These are phyloP conservation scores for Aspergillus bertholletiae DNA, from an alignment of 495 filamentous ascomycete genomes.

Conservation along the genomic window DNA sequence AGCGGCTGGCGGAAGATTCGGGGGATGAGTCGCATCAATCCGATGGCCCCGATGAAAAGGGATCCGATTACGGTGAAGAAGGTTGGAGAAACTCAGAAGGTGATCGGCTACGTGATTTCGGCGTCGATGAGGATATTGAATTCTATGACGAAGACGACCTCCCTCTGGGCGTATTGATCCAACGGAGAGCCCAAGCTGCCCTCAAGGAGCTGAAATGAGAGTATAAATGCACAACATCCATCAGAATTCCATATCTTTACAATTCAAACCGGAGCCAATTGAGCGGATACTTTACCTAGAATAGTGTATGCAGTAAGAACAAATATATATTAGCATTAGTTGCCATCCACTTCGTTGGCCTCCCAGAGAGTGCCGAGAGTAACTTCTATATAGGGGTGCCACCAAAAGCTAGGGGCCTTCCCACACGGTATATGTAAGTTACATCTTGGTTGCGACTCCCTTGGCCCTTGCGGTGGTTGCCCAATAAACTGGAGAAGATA, in stretches of 20 bases:
- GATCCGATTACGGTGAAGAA: conserved; percentile 50
- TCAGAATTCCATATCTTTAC: too few relatives aligned
- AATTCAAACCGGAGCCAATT: too few relatives aligned
- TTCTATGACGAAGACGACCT: conserved; percentile 79
- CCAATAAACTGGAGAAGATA: too few relatives aligned
- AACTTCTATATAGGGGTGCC: too few relatives aligned
- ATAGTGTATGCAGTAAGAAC: not conserved
- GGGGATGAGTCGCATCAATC: conserved; percentile 23
- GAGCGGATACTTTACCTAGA: not conserved
- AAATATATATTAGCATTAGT: too few relatives aligned
- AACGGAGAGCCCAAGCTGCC: conserved; percentile 19
- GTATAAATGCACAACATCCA: not conserved
- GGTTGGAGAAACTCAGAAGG: conserved; percentile 84
- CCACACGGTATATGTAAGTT: too few relatives aligned
- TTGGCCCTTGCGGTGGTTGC: too few relatives aligned
- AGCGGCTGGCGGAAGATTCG: conserved; percentile 39
- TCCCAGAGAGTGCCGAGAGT: too few relatives aligned
- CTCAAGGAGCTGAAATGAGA: not conserved
- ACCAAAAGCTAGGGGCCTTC: too few relatives aligned
- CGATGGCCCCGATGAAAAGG: conserved; percentile 21
- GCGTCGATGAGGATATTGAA: conserved; percentile 81
- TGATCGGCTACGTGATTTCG: conserved; percentile 82
- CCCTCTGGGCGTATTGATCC: conserved; percentile 54
- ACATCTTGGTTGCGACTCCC: too few relatives aligned
- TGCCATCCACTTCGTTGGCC: too few relatives aligned